Conservation (phyloP, 2,329 filamentous ascomycete genomes). For the Fusarium keratoplasticum region DNA sequence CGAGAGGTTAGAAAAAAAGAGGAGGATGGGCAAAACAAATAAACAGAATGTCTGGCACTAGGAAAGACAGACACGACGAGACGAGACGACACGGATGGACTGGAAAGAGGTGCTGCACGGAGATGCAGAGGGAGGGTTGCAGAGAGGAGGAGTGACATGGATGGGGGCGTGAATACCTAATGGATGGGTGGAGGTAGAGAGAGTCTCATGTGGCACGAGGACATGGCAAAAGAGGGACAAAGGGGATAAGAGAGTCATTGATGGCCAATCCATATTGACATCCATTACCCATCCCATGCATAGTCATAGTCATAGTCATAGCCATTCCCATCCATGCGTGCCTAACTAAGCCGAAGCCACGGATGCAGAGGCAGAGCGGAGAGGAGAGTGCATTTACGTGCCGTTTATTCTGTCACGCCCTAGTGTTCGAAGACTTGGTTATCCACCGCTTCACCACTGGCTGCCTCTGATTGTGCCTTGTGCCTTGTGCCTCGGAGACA, state of each 20-base stretch:
- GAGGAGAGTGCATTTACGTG: not conserved
- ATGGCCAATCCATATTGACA: conserved; percentile 14
- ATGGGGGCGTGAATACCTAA: conserved; percentile 9
- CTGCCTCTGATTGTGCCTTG: not conserved
- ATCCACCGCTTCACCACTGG: not conserved
- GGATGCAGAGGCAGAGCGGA: not conserved
- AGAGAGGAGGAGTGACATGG: conserved; percentile 10
- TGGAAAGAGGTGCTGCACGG: conserved; percentile 1
- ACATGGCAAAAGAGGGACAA: not conserved
- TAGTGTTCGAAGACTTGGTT: not conserved
- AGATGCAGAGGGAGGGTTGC: conserved; percentile 3
- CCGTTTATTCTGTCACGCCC: not conserved
- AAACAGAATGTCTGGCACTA: conserved; percentile 13
- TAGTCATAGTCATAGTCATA: not conserved
- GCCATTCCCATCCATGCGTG: not conserved
- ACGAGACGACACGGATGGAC: not conserved
- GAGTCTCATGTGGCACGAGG: conserved; percentile 19
- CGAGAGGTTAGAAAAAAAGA: conserved; percentile 2
- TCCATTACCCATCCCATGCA: not conserved
- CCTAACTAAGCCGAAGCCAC: not conserved
- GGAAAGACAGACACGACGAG: not conserved
- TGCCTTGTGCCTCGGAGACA: not conserved
- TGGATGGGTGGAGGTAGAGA: not conserved
- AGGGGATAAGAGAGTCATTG: not conserved
- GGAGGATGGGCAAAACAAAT: conserved; percentile 14